Base-by-base conservation (phyloP, 768 basidiomycete genomes). In the Glaciozyma martinii region DNA sequence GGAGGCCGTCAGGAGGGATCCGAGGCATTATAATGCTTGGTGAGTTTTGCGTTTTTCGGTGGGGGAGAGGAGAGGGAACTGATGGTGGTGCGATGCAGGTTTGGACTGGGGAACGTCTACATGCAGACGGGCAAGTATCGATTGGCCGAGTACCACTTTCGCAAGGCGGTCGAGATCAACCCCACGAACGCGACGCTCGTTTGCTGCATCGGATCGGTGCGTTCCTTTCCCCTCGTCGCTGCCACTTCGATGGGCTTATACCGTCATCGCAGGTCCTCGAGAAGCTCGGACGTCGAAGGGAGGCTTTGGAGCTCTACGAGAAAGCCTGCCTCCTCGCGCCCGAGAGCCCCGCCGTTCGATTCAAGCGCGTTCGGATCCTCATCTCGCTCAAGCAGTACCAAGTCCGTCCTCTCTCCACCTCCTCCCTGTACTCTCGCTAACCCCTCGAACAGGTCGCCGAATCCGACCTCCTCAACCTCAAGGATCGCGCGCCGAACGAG, bases 21-120 rank as follows among this genome's bases (percentile, higher is more conserved):
- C 84, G 73, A 85, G 90, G 78, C 91, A 95, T 78, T 99, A 98
- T 78, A 94, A 95, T 78, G 95, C 95, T 60, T 98, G 95, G 95
- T 95, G 77, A 76, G 89, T 81, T 33, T n/a, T 27, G 52, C 13
- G 0, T 21, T 27, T 27, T 18, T 42, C 40, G 30, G 23, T 23
- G 19, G n/a, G 7, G 32, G 23, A 0, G 27, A 44, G 9, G 5
- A n/a, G 15, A 12, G n/a, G 33, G 25, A 32, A 13, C 49, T 50
- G 29, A 30, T 32, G 25, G 7, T 3, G 13, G 10, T n/a, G n/a
- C n/a, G n/a, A n/a, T n/a, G 3, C 67, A 97, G 94, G 94, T 99
- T 98, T 77, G 95, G 95, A n/a, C 80, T 99, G 71, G 95, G 95
- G 66, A 89, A 89, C 43, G 97, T 92, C 75, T 98, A 97, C 80